Conservation (phyloP, 306 rosid species). For the Glycine latifolia region DNA sequence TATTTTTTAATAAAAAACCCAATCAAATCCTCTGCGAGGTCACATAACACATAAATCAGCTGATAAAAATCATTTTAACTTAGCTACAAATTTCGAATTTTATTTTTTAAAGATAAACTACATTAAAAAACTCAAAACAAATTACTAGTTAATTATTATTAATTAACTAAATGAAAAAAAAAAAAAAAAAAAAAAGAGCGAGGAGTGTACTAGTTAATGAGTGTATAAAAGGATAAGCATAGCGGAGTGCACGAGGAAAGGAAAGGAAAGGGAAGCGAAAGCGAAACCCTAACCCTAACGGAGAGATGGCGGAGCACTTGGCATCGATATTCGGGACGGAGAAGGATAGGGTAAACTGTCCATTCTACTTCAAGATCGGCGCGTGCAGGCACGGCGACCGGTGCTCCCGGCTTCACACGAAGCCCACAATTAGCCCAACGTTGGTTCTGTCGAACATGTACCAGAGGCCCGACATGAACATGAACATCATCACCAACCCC, state of each 20-base stretch:
- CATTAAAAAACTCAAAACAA: neutral
- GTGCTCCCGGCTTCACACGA: slow-evolving; percentile 94
- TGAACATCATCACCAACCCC: slow-evolving; percentile 50
- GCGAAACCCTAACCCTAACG: slow-evolving; percentile 34
- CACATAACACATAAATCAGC: too few species aligned
- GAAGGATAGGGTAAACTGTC: slow-evolving; percentile 96
- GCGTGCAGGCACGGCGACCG: slow-evolving; percentile 99
- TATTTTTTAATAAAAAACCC: too few species aligned
- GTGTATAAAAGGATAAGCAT: slow-evolving; percentile 12
- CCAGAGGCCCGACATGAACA: slow-evolving; percentile 75
- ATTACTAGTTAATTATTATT: too few species aligned
- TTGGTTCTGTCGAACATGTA: slow-evolving; percentile 96
- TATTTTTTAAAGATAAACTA: neutral
- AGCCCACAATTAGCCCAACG: slow-evolving; percentile 96
- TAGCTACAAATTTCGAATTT: neutral
- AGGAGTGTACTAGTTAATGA: neutral
- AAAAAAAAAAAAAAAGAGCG: neutral
- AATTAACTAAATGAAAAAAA: neutral
- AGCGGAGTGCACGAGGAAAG: neutral
- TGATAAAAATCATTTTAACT: too few species aligned
- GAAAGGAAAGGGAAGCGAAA: neutral
- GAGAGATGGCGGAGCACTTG: slow-evolving; percentile 92
- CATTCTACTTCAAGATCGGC: slow-evolving; percentile 99
- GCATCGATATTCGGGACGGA: slow-evolving; percentile 99
- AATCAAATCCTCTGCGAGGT: neutral